Percentiles rank a stretch among this genome's conserved stretches.
phyloP scores from a whole-genome alignment of 2,329 filamentous ascomycete species.

The Neonectria ditissima region DNA sequence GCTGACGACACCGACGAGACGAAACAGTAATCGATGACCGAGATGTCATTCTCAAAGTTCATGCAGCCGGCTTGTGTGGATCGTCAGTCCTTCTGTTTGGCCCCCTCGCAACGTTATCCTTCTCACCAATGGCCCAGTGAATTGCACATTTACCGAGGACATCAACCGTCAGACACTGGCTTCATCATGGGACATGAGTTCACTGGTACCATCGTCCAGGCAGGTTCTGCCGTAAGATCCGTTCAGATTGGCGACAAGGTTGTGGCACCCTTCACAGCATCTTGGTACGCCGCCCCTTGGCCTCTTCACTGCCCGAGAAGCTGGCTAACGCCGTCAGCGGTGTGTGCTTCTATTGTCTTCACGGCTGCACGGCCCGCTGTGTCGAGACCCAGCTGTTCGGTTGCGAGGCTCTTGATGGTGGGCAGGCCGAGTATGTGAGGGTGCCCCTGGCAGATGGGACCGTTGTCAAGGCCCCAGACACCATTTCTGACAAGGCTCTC shows the following conservation, averaged over 20 bases:
- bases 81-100: constrained; percentile 69
- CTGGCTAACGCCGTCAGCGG: constrained; percentile 42
- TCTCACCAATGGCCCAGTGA: constrained; percentile 65
- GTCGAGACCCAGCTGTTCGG: constrained; percentile 78
- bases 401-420: constrained; percentile 75
- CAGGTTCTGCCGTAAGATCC: constrained; percentile 74
- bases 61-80: constrained; percentile 86
- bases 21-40: constrained; percentile 70
- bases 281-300: constrained; percentile 65
- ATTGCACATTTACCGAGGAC: constrained; percentile 86
- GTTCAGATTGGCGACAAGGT: constrained; percentile 81
- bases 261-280: constrained; percentile 85
- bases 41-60: constrained; percentile 87
- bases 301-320: background rate
- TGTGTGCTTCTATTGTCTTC: constrained; percentile 88
- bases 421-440: constrained; percentile 84
- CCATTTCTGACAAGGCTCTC: constrained; percentile 78
- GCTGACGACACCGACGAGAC: constrained; percentile 27
- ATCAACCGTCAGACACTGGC: constrained; percentile 74
- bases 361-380: constrained; percentile 82
- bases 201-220: constrained; percentile 78
- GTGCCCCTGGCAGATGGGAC: constrained; percentile 86
- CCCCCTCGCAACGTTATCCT: background rate
- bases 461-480: constrained; percentile 74
- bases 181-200: constrained; percentile 88